Percentiles rank a stretch among this genome's conserved stretches.
phyloP scores from a whole-genome alignment of 306 rosid genomes.

The Vigna reflexopilosa region DNA sequence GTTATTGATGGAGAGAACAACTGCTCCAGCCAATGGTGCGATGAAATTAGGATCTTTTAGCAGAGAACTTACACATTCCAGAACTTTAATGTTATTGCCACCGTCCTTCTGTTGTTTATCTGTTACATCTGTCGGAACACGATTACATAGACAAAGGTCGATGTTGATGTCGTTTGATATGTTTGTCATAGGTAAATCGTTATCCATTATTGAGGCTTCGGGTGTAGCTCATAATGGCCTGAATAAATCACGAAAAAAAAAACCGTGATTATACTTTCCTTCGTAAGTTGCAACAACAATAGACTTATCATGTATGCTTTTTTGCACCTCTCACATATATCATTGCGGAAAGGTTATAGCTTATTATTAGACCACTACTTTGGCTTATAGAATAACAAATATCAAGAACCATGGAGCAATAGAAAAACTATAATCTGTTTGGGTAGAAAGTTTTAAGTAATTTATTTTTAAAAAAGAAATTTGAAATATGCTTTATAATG shows the following conservation, averaged over 20 bases:
- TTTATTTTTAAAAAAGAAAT: too few species aligned
- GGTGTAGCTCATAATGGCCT: slow-evolving; percentile 38
- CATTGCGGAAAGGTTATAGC: background rate
- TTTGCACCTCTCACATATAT: slow-evolving; percentile 58
- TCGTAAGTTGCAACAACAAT: slow-evolving; percentile 65
- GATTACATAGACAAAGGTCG: slow-evolving; percentile 44
- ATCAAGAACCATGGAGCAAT: background rate
- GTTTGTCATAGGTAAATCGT: slow-evolving; percentile 17
- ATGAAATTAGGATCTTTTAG: slow-evolving; percentile 58
- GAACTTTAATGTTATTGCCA: slow-evolving; percentile 33
- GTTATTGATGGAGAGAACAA: slow-evolving; percentile 52
- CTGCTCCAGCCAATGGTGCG: slow-evolving; percentile 58
- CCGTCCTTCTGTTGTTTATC: slow-evolving; percentile 6
- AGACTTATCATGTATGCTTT: slow-evolving; percentile 53
- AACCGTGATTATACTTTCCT: slow-evolving; percentile 65
- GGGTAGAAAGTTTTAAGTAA: too few species aligned
- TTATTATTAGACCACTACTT: background rate
- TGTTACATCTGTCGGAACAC: background rate
- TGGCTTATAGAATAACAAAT: background rate
- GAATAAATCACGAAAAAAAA: background rate
- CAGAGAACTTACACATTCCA: slow-evolving; percentile 49
- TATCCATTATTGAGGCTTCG: background rate
- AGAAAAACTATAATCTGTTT: too few species aligned
- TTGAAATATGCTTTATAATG: too few species aligned
- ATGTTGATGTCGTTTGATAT: slow-evolving; percentile 19